Evolutionary conservation across 2,329 filamentous ascomycete genomes (phyloP).

Genomic region (Aschersonia sp.): DNA sequence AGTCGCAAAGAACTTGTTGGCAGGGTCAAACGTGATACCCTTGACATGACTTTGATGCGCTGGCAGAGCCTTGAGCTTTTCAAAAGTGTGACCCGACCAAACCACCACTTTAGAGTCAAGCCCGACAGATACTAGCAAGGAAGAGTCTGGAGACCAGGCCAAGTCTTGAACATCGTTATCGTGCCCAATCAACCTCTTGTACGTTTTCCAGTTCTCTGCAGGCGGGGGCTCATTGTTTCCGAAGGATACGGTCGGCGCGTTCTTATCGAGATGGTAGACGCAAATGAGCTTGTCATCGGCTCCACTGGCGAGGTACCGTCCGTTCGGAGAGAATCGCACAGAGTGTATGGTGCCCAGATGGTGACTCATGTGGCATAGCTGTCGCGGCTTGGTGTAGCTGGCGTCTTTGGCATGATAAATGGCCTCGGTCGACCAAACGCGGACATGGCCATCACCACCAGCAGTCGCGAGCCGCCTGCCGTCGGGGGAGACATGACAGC

Average conservation of each 20-base stretch:
- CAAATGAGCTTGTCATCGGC: conserved; percentile 99
- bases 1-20: conserved; percentile 98
- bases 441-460: conserved; percentile 92
- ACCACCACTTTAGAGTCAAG: conserved; percentile 96
- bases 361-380: conserved; percentile 96
- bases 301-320: conserved; percentile 87
- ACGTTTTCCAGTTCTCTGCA: conserved; percentile 96
- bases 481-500: conserved; percentile 92
- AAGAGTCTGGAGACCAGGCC: conserved; percentile 93
- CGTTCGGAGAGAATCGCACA: conserved; percentile 90
- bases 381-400: conserved; percentile 63
- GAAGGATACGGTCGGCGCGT: conserved; percentile 65
- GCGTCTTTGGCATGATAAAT: conserved; percentile 68
- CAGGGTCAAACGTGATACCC: conserved; percentile 94
- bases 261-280: conserved; percentile 81
- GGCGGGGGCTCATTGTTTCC: conserved; percentile 84
- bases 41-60: conserved; percentile 97
- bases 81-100: conserved; percentile 96
- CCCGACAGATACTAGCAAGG: conserved; percentile 87
- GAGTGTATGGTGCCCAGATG: conserved; percentile 96
- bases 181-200: conserved; percentile 83
- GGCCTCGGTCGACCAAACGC: conserved; percentile 93
- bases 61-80: conserved; percentile 87
- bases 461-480: conserved; percentile 84
- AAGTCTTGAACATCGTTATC: conserved; percentile 98